Base-by-base conservation (phyloP, 2,329 filamentous ascomycete species). In the Lasiodiplodia sp. region DNA sequence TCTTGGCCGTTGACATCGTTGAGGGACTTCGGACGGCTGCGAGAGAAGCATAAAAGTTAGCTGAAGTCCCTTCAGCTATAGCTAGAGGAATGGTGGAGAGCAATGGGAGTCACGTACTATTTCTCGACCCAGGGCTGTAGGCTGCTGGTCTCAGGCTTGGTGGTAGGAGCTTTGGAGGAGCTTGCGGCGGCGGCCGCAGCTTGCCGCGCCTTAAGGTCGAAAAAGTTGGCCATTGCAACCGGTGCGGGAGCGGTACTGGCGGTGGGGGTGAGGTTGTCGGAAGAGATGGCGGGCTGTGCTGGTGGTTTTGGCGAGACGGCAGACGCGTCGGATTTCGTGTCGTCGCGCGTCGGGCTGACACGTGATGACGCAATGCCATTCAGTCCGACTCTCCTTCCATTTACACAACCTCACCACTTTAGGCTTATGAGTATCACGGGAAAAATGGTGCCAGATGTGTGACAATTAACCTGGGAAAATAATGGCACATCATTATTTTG, bases 101-200 rank as follows among this genome's bases (percentile, higher is more conserved):
- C 14, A 25, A 23, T 11, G 31, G 49, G 58, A 23, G 25, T 44
- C 34, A 71, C 78, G 68, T 85, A 97, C 95, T 97, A 98, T 92
- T 98, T 98, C 84, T 98, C 96, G 66, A 98, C 95, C 96, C 96
- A 99, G 75, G 96, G 96, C 77, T 97, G 95, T 73, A 90, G 85
- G 76, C 87, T 87, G 73, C 86, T 86, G 37, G 84, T 84, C 69
- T 92, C 88, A 77, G 88, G 91, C 76, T 85, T 86, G 69, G 83
- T 81, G 38, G 83, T 87, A 72, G 90, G 86, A 67, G 85, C 80
- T 80, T 95, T 97, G 66, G 86, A 86, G 64, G 86, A 86, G 79
- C 88, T 91, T 51, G 88, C 84, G 1, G 85, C 86, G n/a, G 92
- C 90, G 12, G 90, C 92, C 66, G 91, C 92, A 77, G 93, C 87